These are phyloP conservation scores for Talaromyces borbonicus DNA, from an alignment of 495 filamentous ascomycete genomes.

Conservation along the genomic window DNA sequence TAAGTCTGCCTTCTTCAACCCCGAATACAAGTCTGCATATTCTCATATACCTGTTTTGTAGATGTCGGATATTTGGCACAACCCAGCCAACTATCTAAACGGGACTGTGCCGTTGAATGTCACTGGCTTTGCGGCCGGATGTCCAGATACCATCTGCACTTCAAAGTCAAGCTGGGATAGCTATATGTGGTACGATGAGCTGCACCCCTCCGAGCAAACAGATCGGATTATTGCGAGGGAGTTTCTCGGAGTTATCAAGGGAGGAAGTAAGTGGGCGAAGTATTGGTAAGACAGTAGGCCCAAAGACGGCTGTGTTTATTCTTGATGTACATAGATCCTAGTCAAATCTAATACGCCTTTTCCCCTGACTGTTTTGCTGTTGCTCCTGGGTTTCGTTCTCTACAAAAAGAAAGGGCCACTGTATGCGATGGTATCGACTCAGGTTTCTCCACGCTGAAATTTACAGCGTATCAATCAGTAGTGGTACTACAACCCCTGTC, in stretches of 20 bases:
- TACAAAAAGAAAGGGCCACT: neutral
- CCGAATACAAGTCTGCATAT: neutral
- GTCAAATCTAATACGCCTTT: neutral
- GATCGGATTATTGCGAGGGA: conserved; percentile 41
- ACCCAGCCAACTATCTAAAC: conserved; percentile 48
- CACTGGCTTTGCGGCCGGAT: conserved; percentile 25
- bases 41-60: conserved; percentile 8
- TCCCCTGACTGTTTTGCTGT: neutral
- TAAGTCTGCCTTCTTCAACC: neutral
- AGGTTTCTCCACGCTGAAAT: neutral
- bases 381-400: neutral
- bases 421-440: neutral
- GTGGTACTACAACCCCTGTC: neutral
- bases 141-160: conserved; percentile 33
- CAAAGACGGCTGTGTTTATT: neutral
- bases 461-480: neutral
- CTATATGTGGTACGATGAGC: conserved; percentile 49
- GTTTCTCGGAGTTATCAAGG: conserved; percentile 48
- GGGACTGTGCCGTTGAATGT: conserved; percentile 46
- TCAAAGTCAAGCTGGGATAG: conserved; percentile 22
- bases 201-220: conserved; percentile 54
- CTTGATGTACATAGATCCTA: neutral
- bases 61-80: conserved; percentile 50
- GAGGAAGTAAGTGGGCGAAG: conserved; percentile 45
- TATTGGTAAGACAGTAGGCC: conserved; percentile 26